phyloP scores from a whole-genome alignment of 331 rosid species.

The Prunus yedoensis region DNA sequence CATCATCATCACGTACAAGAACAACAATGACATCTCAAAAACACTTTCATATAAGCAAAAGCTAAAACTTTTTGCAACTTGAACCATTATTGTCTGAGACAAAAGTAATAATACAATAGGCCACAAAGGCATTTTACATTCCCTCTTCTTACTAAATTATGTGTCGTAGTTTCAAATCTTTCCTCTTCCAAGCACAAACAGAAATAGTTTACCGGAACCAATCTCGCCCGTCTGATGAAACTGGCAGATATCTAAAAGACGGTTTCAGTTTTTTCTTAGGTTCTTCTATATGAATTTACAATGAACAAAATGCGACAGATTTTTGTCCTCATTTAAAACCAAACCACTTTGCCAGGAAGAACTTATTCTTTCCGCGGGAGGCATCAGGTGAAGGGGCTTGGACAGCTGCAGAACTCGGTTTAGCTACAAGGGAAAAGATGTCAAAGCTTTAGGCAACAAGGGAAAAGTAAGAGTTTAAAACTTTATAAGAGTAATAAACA shows the following conservation, averaged over 20 bases:
- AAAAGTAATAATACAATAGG: constrained; percentile 20
- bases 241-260: constrained; percentile 18
- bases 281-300: constrained; percentile 31
- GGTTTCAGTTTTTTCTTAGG: background rate
- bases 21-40: constrained; percentile 20
- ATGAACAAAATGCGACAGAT: background rate
- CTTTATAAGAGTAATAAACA: too few species aligned
- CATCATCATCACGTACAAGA: constrained; percentile 6
- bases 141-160: background rate
- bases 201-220: background rate
- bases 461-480: background rate
- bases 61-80: constrained; percentile 1
- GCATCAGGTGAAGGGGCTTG: constrained; percentile 45
- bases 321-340: constrained; percentile 63
- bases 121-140: constrained; percentile 12
- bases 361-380: constrained; percentile 61
- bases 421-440: constrained; percentile 47
- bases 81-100: constrained; percentile 15
- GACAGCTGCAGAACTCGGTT: constrained; percentile 38
- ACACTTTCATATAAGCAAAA: constrained; percentile 8
- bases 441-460: constrained; percentile 24
- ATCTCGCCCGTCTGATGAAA: background rate
- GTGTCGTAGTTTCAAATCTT: background rate
- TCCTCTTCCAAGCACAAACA: constrained; percentile 5
- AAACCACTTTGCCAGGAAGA: constrained; percentile 82